Evolutionary conservation across 176 grass and related monocot genomes (phyloP).

Genomic region (Lolium rigidum): DNA sequence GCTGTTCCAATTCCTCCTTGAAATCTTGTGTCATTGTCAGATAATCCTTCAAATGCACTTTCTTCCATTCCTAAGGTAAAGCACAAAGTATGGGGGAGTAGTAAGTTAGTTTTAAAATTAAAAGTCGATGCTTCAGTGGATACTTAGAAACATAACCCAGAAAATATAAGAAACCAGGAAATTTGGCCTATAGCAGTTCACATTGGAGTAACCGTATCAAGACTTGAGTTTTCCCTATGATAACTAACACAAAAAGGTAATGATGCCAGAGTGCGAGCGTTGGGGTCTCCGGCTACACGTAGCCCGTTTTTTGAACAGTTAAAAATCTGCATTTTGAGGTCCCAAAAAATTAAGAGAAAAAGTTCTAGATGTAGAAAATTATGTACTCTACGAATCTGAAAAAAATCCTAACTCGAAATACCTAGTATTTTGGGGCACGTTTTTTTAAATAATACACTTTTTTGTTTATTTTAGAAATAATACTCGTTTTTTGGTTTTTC

Average conservation of each 20-base stretch:
- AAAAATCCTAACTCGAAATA: no score
- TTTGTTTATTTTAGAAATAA: no score
- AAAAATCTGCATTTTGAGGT: no score
- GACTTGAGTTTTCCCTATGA: background rate
- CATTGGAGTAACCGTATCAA: background rate
- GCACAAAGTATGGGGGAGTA: background rate
- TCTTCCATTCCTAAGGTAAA: conserved; percentile 73
- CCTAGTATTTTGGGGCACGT: no score
- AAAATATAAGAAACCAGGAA: background rate
- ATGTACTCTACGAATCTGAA: no score
- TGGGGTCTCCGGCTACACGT: no score
- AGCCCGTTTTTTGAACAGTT: no score
- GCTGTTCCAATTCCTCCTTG: conserved; percentile 54
- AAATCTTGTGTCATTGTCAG: conserved; percentile 71
- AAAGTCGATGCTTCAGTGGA: background rate
- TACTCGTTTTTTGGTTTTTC: no score
- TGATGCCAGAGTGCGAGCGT: background rate
- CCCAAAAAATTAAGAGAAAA: no score
- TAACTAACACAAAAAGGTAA: background rate
- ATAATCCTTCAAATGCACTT: conserved; percentile 66
- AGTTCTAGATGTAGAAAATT: no score
- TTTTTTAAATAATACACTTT: no score
- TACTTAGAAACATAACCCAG: background rate
- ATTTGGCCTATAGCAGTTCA: background rate
- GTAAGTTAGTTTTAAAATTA: background rate